Evolutionary conservation across 345 rosid genomes (phyloP).

Genomic region (Gossypium turneri): DNA sequence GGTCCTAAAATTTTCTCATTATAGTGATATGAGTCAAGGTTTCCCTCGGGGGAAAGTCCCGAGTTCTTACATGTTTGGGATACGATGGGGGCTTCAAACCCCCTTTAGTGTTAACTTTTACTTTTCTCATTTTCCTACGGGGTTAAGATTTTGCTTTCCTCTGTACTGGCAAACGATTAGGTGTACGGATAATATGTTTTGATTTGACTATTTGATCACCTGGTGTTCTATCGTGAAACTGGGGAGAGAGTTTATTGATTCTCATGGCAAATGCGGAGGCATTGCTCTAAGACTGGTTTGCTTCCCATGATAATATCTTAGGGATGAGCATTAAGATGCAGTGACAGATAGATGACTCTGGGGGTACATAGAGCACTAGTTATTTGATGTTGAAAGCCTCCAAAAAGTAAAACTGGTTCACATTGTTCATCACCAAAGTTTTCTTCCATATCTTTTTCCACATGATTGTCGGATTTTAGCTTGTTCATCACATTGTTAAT

Average conservation of each 20-base stretch:
- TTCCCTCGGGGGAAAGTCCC: not conserved
- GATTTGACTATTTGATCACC: not conserved
- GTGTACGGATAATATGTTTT: not conserved
- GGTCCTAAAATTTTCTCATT: not conserved
- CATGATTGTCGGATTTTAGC: not conserved
- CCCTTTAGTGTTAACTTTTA: no score
- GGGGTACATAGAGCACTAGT: not conserved
- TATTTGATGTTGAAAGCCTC: constrained; percentile 3
- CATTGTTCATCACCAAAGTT: not conserved
- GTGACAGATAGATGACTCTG: not conserved
- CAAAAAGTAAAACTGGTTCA: not conserved
- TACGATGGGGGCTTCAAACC: not conserved
- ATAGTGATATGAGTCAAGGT: not conserved
- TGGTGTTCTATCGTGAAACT: not conserved
- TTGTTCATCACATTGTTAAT: not conserved
- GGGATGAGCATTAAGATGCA: not conserved
- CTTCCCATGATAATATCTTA: not conserved
- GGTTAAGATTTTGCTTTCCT: not conserved
- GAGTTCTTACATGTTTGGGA: not conserved
- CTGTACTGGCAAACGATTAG: not conserved
- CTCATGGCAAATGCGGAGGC: not conserved
- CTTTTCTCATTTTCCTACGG: not conserved
- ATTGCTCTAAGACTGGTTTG: not conserved
- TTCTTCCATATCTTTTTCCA: not conserved
- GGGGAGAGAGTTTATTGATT: not conserved